These are phyloP conservation scores for Endotrypanum monterogeii DNA, from an alignment of 208 protist genomes.

Conservation along the genomic window DNA sequence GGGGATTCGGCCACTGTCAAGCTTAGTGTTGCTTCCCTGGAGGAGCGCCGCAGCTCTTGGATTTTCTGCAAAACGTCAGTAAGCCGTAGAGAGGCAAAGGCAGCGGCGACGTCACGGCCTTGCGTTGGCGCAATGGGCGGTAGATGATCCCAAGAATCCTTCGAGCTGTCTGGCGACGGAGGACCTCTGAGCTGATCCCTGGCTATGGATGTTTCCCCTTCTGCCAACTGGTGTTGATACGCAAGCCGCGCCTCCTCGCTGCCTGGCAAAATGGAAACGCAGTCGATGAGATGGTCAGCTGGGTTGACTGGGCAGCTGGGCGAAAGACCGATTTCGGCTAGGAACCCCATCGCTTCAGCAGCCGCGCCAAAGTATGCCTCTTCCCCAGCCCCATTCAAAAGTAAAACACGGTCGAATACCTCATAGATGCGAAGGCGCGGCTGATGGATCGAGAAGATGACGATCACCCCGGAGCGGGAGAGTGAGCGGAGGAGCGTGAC, in stretches of 20 bases:
- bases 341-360: slow-evolving; percentile 49
- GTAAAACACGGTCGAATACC: slow-evolving; percentile 74
- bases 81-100: slow-evolving; percentile 41
- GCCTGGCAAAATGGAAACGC: slow-evolving; percentile 36
- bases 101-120: slow-evolving; percentile 47
- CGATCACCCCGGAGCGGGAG: slow-evolving; percentile 38
- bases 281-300: slow-evolving; percentile 85
- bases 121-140: slow-evolving; percentile 20
- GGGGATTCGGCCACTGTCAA: background rate
- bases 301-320: slow-evolving; percentile 57
- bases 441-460: slow-evolving; percentile 84
- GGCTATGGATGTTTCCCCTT: background rate
- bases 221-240: background rate
- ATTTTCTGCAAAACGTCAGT: slow-evolving; percentile 21
- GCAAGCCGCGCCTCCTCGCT: slow-evolving; percentile 22
- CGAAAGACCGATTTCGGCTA: slow-evolving; percentile 58
- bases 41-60: slow-evolving; percentile 8
- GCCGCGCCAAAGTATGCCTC: slow-evolving; percentile 85
- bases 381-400: slow-evolving; percentile 76
- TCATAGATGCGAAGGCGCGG: slow-evolving; percentile 59
- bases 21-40: background rate
- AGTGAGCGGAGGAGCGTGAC: slow-evolving; percentile 52
- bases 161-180: background rate
- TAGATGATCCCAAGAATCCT: slow-evolving; percentile 8
- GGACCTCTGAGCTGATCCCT: slow-evolving; percentile 8